These are phyloP conservation scores for Geosmithia morbida DNA, from an alignment of 2,329 filamentous ascomycete species.

Conservation along the genomic window DNA sequence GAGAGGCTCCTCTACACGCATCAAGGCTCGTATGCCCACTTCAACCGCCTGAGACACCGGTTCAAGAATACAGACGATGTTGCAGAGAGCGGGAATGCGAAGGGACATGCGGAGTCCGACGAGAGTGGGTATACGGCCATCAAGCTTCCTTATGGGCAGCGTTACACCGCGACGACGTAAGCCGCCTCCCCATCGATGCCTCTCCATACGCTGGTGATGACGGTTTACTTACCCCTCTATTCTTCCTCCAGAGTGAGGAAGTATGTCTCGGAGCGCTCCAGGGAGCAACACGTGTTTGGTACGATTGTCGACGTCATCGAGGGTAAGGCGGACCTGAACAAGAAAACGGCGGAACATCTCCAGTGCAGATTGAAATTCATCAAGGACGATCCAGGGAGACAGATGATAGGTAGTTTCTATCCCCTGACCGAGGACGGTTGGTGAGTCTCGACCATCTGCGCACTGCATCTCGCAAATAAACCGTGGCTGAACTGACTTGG, in stretches of 20 bases:
- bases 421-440: constrained; percentile 62
- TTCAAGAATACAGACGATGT: not conserved
- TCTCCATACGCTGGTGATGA: not conserved
- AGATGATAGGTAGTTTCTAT: constrained; percentile 51
- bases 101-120: constrained; percentile 1
- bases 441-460: constrained; percentile 13
- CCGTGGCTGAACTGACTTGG: too few species aligned
- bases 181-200: too few species aligned
- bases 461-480: too few species aligned
- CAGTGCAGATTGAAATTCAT: constrained; percentile 51
- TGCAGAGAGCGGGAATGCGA: not conserved
- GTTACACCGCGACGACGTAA: constrained; percentile 2
- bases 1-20: not conserved
- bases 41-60: too few species aligned
- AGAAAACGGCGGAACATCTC: not conserved
- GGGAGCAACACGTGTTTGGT: constrained; percentile 1
- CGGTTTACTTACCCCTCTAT: not conserved
- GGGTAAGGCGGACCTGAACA: not conserved
- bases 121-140: constrained; percentile 2
- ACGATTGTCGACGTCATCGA: not conserved
- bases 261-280: constrained; percentile 1
- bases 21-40: not conserved
- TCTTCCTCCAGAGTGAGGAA: not conserved
- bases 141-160: constrained; percentile 2
- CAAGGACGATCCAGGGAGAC: constrained; percentile 60